A percentile compares a stretch with the other conserved stretches of the same genome.
These are phyloP conservation scores for Hyaloperonospora arabidopsidis DNA, from an alignment of 352 stramenopile genomes.

Conservation along the genomic window DNA sequence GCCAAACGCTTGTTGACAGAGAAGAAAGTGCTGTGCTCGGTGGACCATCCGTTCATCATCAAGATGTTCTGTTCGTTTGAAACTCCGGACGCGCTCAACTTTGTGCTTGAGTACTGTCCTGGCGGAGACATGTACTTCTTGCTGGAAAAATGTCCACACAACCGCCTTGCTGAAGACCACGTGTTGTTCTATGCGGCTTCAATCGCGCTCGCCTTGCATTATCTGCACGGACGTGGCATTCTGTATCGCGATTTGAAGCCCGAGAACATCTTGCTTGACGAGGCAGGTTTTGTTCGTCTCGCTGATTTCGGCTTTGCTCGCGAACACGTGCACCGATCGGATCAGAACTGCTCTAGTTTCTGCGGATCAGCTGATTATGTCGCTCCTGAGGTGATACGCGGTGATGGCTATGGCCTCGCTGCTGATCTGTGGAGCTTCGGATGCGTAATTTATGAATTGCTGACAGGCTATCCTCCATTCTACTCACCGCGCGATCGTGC, in stretches of 20 bases:
- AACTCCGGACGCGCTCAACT: slow-evolving; percentile 90
- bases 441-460: slow-evolving; percentile 81
- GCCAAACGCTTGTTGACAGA: slow-evolving; percentile 89
- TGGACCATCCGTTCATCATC: slow-evolving; percentile 97
- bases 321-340: slow-evolving; percentile 42
- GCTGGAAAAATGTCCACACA: slow-evolving; percentile 82
- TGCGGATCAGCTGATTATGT: slow-evolving; percentile 83
- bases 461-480: slow-evolving; percentile 87
- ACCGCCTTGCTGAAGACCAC: slow-evolving; percentile 88
- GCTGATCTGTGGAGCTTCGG: slow-evolving; percentile 86
- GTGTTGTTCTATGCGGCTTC: slow-evolving; percentile 96
- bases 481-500: slow-evolving; percentile 86
- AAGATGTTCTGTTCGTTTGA: slow-evolving; percentile 93
- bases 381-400: slow-evolving; percentile 70
- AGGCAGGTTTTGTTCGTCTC: slow-evolving; percentile 83
- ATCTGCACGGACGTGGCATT: slow-evolving; percentile 63
- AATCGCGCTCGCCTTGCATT: slow-evolving; percentile 92
- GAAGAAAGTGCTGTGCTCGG: slow-evolving; percentile 92
- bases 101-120: slow-evolving; percentile 97
- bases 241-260: slow-evolving; percentile 89
- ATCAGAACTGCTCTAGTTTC: slow-evolving; percentile 68
- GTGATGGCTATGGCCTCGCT: slow-evolving; percentile 60
- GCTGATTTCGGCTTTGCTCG: slow-evolving; percentile 80
- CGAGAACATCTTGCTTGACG: slow-evolving; percentile 87
- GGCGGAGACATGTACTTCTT: slow-evolving; percentile 95